Base-by-base conservation (phyloP, 139 green algal species). In the Monoraphidium neglectum region DNA sequence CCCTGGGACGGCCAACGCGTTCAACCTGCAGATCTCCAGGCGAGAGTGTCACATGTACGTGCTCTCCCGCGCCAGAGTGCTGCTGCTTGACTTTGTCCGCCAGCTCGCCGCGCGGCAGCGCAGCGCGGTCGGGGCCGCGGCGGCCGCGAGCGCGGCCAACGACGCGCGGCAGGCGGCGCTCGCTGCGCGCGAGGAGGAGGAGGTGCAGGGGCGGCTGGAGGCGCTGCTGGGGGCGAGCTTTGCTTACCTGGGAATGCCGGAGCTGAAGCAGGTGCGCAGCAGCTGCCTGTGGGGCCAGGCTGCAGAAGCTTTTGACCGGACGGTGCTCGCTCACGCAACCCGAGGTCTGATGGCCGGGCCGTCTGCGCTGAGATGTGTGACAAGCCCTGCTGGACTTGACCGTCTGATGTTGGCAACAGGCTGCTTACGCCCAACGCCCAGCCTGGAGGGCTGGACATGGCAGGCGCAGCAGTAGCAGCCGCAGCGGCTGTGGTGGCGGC, bases 221-320 rank as follows among this genome's bases (percentile, higher is more conserved):
- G 63, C 80, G 26, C 80, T 90, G 68, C 77, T 90, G 62, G 74
- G 77, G 16, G 82, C 77, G 23, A 87, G 77, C 78, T 89, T 91
- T 65, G 74, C 76, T 21, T 92, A 89, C 70, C 67, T 91, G 67
- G 84, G 88, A 47, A 87, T 97, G 18, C 72, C 82, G 6, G 89
- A 91, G 69, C 81, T 96, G 66, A 74, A 88, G 4, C 84, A 86
- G 66, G 70, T 94, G 8, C 18, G 37, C 38, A 26, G 51, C 51
- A 59, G n/a, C n/a, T n/a, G n/a, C n/a, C n/a, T n/a, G n/a, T n/a
- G n/a, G n/a, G n/a, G n/a, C n/a, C n/a, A n/a, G n/a, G n/a, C n/a
- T n/a, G n/a, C n/a, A n/a, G n/a, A n/a, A n/a, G n/a, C n/a, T n/a
- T n/a, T n/a, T n/a, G n/a, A n/a, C n/a, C n/a, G n/a, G n/a, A n/a